Base-by-base conservation (phyloP, 768 basidiomycete genomes). In the Amanita brunnescens region DNA sequence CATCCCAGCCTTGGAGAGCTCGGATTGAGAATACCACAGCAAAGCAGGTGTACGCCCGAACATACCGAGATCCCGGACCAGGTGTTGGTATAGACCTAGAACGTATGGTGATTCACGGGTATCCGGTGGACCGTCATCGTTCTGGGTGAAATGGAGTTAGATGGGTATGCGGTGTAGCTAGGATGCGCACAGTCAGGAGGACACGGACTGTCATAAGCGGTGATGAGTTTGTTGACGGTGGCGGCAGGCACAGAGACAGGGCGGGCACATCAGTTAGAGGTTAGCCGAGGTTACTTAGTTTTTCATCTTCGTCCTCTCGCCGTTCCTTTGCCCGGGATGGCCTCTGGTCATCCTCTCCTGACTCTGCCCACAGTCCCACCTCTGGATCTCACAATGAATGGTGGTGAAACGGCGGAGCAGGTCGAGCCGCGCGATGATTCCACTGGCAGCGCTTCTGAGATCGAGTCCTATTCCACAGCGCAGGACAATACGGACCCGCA, bases 81-180 rank as follows among this genome's bases (percentile, higher is more conserved):
- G 70, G 57, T 80, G 71, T 20, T 69, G 72, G 59, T 83, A 88
- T 40, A 91, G 70, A 5, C 82, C 83, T 45, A 83, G 80, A 46
- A 89, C 73, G 62, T 84, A 89, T 0, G 89, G 89, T 1, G 88
- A 90, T 32, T 85, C 81, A 8, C 59, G 56, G 6, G 65, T 55
- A 32, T 79, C 67, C 6, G 89, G 90, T 12, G 89, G 90, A 2
- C 89, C 89, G 59, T 92, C 90, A 59, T 92, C 89, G 62, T 91
- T 91, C 83, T 89, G 58, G 6, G 51, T 29, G 46, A 37, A 45
- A 55, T 43, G 41, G 7, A 32, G 29, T 38, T 14, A 18, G 24
- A 39, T 34, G 23, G 20, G 47, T 32, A 37, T 37, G 12, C 33
- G 26, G 26, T 32, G 24, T 38, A 23, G 45, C 48, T 24, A 52